phyloP scores from a whole-genome alignment of 1,284 basidiomycete genomes.

The Abortiporus biennis region DNA sequence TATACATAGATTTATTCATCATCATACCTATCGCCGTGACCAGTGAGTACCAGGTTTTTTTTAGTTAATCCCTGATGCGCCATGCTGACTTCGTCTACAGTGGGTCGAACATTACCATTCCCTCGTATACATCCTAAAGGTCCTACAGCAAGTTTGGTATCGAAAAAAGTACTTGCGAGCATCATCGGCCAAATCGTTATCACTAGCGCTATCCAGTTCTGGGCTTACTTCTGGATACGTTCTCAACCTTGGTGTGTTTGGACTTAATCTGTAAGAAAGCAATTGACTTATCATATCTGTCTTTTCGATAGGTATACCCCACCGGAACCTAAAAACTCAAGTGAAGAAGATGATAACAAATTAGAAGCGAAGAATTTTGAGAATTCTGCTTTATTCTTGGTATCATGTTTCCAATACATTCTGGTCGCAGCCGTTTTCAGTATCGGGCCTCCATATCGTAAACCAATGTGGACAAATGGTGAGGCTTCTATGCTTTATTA shows the following conservation, averaged over 20 bases:
- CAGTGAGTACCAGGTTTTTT: conserved; percentile 50
- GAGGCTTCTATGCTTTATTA: conserved; percentile 22
- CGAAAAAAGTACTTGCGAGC: conserved; percentile 91
- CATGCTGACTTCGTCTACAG: conserved; percentile 38
- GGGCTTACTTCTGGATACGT: conserved; percentile 88
- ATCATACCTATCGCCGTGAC: conserved; percentile 96
- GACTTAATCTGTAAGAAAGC: neutral
- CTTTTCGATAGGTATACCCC: conserved; percentile 55
- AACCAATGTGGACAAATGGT: conserved; percentile 95
- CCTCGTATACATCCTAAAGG: conserved; percentile 84
- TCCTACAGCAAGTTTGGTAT: conserved; percentile 94
- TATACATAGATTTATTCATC: conserved; percentile 97
- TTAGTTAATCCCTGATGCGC: neutral
- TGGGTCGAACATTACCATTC: conserved; percentile 93
- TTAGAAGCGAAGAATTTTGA: conserved; percentile 91
- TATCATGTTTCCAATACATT: conserved; percentile 99
- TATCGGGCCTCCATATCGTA: conserved; percentile 95
- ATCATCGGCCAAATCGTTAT: conserved; percentile 92
- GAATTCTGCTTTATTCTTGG: conserved; percentile 88
- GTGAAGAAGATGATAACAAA: conserved; percentile 47
- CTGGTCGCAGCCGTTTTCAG: conserved; percentile 95
- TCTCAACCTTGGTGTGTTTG: conserved; percentile 70
- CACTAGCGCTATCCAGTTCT: conserved; percentile 79
- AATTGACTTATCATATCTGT: too few species aligned
- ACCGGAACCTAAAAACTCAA: conserved; percentile 45